These are phyloP conservation scores for Citrus australasica DNA, from an alignment of 345 rosid genomes.

Conservation along the genomic window DNA sequence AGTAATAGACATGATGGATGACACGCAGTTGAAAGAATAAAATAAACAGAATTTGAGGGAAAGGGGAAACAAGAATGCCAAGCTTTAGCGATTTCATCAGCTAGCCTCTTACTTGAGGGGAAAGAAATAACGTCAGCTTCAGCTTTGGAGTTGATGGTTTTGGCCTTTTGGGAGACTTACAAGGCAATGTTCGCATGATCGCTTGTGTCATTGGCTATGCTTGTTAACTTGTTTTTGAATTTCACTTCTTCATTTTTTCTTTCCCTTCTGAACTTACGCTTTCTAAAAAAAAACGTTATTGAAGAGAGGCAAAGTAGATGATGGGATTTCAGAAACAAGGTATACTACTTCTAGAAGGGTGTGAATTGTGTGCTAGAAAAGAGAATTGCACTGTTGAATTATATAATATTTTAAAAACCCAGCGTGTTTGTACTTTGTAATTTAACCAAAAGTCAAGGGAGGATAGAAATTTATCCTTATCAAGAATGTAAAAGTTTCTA, in stretches of 20 bases:
- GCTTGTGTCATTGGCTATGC: neutral
- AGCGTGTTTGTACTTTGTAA: no score
- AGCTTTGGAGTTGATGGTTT: neutral
- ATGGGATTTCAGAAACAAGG: no score
- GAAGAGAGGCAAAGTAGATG: neutral
- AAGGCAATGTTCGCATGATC: constrained; percentile 2
- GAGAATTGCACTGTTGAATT: no score
- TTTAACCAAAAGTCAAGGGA: no score
- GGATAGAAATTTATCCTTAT: no score
- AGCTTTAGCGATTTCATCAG: neutral
- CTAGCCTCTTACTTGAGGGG: neutral
- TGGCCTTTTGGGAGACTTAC: neutral
- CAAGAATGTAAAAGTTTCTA: no score
- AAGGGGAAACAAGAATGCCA: neutral
- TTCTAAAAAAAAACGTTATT: neutral
- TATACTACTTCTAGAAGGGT: no score
- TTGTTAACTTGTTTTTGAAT: no score
- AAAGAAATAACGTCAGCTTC: neutral
- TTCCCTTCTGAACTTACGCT: neutral
- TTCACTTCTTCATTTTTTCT: neutral
- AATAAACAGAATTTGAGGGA: neutral
- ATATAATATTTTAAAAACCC: no score
- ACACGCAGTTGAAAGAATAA: neutral
- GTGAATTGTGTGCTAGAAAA: no score
- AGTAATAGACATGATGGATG: neutral